Percentiles rank a stretch among this genome's conserved stretches.
Evolutionary conservation across 768 basidiomycete genomes (phyloP).

Genomic region (Panaeolus papilionaceus): DNA sequence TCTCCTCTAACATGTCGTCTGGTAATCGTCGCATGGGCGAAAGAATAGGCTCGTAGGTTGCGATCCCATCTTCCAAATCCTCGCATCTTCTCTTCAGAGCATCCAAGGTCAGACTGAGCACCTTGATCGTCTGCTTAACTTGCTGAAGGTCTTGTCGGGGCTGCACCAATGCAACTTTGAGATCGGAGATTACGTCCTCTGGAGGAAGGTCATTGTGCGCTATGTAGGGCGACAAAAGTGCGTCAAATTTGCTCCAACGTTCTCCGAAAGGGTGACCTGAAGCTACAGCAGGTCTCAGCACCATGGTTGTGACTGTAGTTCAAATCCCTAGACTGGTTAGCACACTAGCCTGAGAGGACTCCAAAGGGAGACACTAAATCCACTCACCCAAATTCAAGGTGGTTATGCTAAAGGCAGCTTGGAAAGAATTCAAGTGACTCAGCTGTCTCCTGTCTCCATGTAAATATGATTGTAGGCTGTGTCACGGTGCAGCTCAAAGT

Average conservation of each 20-base stretch:
- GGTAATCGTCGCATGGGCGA: slow-evolving; percentile 25
- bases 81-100: neutral
- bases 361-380: neutral
- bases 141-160: neutral
- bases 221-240: neutral
- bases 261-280: neutral
- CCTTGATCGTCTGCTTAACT: slow-evolving; percentile 2
- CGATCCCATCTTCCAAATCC: neutral
- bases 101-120: neutral
- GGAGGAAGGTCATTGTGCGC: slow-evolving; percentile 4
- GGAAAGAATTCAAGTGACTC: neutral
- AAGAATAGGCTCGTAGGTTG: slow-evolving; percentile 18
- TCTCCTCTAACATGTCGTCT: slow-evolving; percentile 21
- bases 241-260: neutral
- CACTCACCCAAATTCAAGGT: neutral
- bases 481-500: neutral
- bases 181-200: neutral
- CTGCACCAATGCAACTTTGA: neutral
- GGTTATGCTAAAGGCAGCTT: neutral
- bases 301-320: neutral
- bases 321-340: neutral
- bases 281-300: neutral
- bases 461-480: neutral
- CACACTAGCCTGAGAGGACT: neutral
- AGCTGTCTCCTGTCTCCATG: neutral